Conservation (phyloP, 2,329 filamentous ascomycete species). For the Reticulascus tulasneorum region DNA sequence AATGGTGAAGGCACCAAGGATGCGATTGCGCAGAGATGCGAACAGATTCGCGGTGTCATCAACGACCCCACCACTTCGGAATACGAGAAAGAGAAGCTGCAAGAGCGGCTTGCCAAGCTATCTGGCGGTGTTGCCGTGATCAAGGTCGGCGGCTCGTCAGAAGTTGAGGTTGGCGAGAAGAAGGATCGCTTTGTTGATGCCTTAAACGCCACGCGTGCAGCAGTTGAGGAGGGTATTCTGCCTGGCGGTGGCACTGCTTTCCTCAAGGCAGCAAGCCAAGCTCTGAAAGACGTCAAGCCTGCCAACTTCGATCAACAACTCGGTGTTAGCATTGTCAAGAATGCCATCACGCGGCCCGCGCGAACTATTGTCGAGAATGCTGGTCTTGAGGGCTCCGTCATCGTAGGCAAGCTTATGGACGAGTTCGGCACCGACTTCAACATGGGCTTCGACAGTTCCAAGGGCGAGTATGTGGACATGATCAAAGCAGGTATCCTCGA, state of each 20-base stretch:
- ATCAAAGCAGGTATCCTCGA: slow-evolving; percentile 95
- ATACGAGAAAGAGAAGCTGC: slow-evolving; percentile 99
- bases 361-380: slow-evolving; percentile 97
- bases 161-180: slow-evolving; percentile 99
- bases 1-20: slow-evolving; percentile 98
- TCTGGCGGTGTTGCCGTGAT: slow-evolving; percentile 99
- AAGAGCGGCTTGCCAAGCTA: slow-evolving; percentile 98
- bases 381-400: slow-evolving; percentile 88
- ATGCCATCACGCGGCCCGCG: slow-evolving; percentile 92
- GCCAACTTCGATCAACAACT: slow-evolving; percentile 99
- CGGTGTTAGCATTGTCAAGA: slow-evolving; percentile 96
- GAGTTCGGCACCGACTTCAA: slow-evolving; percentile 92
- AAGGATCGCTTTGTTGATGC: slow-evolving; percentile 99
- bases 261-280: slow-evolving; percentile 92
- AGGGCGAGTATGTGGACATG: slow-evolving; percentile 99
- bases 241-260: slow-evolving; percentile 97
- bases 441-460: slow-evolving; percentile 94
- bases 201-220: slow-evolving; percentile 94
- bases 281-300: slow-evolving; percentile 76
- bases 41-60: slow-evolving; percentile 98
- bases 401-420: slow-evolving; percentile 96
- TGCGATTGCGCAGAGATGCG: slow-evolving; percentile 86
- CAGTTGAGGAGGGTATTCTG: slow-evolving; percentile 98
- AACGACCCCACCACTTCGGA: slow-evolving; percentile 90
- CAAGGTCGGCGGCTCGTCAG: slow-evolving; percentile 95